Conservation (phyloP, 2,329 filamentous ascomycete species). For the Macroventuria anomochaeta region DNA sequence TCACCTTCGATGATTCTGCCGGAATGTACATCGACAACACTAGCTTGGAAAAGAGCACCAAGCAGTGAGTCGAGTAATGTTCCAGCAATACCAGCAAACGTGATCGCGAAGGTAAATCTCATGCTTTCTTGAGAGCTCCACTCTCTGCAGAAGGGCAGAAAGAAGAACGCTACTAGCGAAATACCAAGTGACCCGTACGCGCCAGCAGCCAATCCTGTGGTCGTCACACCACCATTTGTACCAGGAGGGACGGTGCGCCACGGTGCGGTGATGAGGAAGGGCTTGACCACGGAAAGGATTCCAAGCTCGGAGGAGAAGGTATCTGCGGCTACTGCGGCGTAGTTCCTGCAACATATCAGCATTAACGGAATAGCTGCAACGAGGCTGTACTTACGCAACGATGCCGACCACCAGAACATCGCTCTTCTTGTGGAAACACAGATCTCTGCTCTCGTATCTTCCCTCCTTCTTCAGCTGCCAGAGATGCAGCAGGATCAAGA, state of each 20-base stretch:
- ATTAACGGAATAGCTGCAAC: not conserved
- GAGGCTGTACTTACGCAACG: slow-evolving; percentile 48
- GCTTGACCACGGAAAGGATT: slow-evolving; percentile 77
- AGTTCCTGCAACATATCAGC: slow-evolving; percentile 68
- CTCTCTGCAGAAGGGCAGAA: slow-evolving; percentile 71
- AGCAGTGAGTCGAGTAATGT: slow-evolving; percentile 87
- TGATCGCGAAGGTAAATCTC: slow-evolving; percentile 61
- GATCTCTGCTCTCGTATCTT: slow-evolving; percentile 29
- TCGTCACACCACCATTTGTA: slow-evolving; percentile 91
- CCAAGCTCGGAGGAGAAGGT: slow-evolving; percentile 96
- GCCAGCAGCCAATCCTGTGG: slow-evolving; percentile 75
- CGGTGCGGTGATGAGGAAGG: slow-evolving; percentile 84
- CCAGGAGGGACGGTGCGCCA: slow-evolving; percentile 83
- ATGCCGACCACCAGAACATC: slow-evolving; percentile 57
- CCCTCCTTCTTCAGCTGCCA: slow-evolving; percentile 52
- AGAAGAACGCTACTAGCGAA: slow-evolving; percentile 69
- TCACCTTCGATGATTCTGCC: slow-evolving; percentile 90
- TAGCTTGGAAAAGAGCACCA: slow-evolving; percentile 83
- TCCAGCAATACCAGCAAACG: slow-evolving; percentile 76
- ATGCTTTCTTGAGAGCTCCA: slow-evolving; percentile 32
- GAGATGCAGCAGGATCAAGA: slow-evolving; percentile 63
- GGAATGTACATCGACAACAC: slow-evolving; percentile 80
- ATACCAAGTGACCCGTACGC: slow-evolving; percentile 73
- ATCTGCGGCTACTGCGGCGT: slow-evolving; percentile 89
- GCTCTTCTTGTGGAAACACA: slow-evolving; percentile 51